A percentile compares a stretch with the other conserved stretches of the same genome.
phyloP scores from a whole-genome alignment of 2,329 filamentous ascomycete genomes.

The Claviceps pusilla region DNA sequence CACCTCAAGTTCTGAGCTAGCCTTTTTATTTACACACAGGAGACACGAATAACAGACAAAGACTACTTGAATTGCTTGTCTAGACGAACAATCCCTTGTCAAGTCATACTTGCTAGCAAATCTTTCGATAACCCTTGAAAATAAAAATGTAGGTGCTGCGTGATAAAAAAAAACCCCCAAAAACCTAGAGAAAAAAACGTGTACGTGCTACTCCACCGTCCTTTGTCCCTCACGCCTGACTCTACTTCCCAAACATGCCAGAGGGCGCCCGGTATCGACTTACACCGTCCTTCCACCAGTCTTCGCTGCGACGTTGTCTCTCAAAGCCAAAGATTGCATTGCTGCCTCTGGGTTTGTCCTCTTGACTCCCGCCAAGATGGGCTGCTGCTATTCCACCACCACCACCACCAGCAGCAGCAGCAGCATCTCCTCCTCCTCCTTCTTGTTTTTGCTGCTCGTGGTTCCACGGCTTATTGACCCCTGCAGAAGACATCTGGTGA shows the following conservation, averaged over 20 bases:
- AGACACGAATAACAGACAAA: too few relatives aligned
- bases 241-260: slow-evolving; percentile 4
- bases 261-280: slow-evolving; percentile 13
- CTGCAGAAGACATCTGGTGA: slow-evolving; percentile 5
- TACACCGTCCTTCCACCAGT: slow-evolving; percentile 23
- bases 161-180: neutral
- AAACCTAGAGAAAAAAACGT: neutral
- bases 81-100: too few relatives aligned
- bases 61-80: too few relatives aligned
- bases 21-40: too few relatives aligned
- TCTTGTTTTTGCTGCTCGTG: neutral
- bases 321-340: slow-evolving; percentile 14
- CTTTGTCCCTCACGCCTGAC: neutral
- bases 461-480: neutral
- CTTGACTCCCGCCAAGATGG: slow-evolving; percentile 7
- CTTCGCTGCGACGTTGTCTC: slow-evolving; percentile 11
- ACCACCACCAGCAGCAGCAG: too few relatives aligned
- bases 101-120: too few relatives aligned
- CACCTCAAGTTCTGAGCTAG: too few relatives aligned
- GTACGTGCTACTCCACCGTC: neutral
- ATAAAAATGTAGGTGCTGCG: neutral
- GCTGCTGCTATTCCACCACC: too few relatives aligned
- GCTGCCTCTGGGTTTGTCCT: slow-evolving; percentile 12
- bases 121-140: too few relatives aligned
- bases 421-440: neutral